Base-by-base conservation (phyloP, 495 filamentous ascomycete species). In the Neurospora sp. region DNA sequence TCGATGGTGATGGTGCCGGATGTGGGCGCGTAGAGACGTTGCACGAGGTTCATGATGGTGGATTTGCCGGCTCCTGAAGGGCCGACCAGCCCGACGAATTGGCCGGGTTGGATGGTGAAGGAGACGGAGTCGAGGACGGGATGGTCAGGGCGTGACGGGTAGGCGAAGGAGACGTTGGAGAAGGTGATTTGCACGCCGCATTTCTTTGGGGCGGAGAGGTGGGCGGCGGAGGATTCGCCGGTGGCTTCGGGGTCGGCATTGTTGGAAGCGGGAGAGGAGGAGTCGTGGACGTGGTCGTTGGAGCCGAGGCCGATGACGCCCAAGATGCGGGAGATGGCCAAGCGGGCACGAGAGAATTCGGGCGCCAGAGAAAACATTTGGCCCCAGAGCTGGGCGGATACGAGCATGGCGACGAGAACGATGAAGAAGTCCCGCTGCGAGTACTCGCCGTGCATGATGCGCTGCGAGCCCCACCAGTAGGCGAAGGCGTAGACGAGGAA, bases 401-500 rank as follows among this genome's bases (percentile, higher is more conserved):
- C 76, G 2, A 81, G 73, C 72, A 81, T 73, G 65, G 75, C 59
- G 20, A 86, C 82, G 79, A 93, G 94, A 75, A 90, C 91, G 73
- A 96, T 83, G 81, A 96, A 96, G 84, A 95, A 96, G 70, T 91
- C 89, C 72, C 91, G 89, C 75, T 91, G 85, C 45, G 81, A 78
- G 75, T 90, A 91, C 77, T 96, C 90, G 39, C 80, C 75, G n/a
- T 83, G 82, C 9, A 86, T 87, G 68, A 97, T 89, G 22, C 93
- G 85, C 14, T 85, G 88, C 31, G 92, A 92, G 59, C 94, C 94
- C 76, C 94, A 39, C 92, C 91, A 79, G 70, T 78, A 97, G 8
- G 90, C 93, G 38, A 97, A 88, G 10, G 92, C 93, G 70, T 92
- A 87, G 75, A 90, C 92, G 61, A 93, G 86, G 84, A 96, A 93